Conservation (phyloP, 257 asterid genomes). For the Petrea volubilis region DNA sequence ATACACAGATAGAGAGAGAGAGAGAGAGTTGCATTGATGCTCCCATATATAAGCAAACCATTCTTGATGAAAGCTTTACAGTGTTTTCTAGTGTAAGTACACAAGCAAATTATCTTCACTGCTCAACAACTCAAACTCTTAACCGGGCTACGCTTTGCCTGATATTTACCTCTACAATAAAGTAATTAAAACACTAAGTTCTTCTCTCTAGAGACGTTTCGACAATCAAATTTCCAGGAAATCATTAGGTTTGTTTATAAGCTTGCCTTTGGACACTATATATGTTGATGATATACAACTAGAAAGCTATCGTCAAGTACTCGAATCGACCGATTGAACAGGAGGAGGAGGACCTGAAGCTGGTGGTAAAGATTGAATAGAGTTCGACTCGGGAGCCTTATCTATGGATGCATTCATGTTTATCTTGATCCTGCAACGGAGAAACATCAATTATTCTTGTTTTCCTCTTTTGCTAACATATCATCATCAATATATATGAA, state of each 20-base stretch:
- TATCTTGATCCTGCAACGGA: slow-evolving; percentile 80
- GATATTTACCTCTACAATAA: background rate
- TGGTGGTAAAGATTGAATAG: slow-evolving; percentile 29
- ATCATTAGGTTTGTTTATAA: background rate
- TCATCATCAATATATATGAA: background rate
- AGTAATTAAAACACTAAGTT: slow-evolving; percentile 2
- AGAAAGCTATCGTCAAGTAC: slow-evolving; percentile 20
- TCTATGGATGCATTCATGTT: slow-evolving; percentile 85
- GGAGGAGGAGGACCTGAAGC: slow-evolving; percentile 20
- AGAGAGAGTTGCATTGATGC: no score
- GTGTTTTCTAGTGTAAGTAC: background rate
- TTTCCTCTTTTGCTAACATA: background rate
- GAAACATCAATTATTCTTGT: slow-evolving; percentile 1
- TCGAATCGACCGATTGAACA: slow-evolving; percentile 24
- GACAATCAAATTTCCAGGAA: background rate
- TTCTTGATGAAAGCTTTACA: slow-evolving; percentile 13
- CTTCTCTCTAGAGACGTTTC: background rate
- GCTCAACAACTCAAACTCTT: slow-evolving; percentile 13
- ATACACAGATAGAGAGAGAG: no score
- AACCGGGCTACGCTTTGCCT: background rate
- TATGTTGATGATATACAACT: slow-evolving; percentile 8
- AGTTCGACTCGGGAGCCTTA: slow-evolving; percentile 34
- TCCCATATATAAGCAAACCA: no score
- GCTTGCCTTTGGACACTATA: slow-evolving; percentile 21
- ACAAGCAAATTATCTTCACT: background rate